Base-by-base conservation (phyloP, 257 asterid species). In the Solanum raphanifolium region DNA sequence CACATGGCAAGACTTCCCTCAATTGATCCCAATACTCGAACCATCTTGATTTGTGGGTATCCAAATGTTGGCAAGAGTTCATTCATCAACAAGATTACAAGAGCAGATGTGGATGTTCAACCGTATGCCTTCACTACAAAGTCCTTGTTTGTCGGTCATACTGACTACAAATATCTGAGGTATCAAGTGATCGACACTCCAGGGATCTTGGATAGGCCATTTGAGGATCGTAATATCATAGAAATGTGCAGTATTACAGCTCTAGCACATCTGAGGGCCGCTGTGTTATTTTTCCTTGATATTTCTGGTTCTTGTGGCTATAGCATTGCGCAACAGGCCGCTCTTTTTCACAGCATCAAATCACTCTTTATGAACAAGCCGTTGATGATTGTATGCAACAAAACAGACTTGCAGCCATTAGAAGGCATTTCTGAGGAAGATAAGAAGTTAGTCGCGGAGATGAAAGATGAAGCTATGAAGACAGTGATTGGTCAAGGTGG, bases 221-320 rank as follows among this genome's bases (percentile, higher is more conserved):
- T 97, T 87, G 99, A 97, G 92, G 99, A 97, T 78, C 95, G 99
- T 27, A 97, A 97, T 90, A 97, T 97, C 89, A 97, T 97, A 68
- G 99, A 97, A 85, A 97, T 97, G 99, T 97, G 99, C 93, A 96
- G 98, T 88, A 96, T 97, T 86, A 95, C 99, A 23, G 99, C 99
- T 81, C 95, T 97, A 86, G 99, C 99, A 39, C 99, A 97, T 89
- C 90, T 97, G 88, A 94, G 99, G 84, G 98, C 99, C 71, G 99
- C 99, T 36, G 98, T 97, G 34, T 71, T 97, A 88, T 97, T 97
- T 88, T 97, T 97, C 90, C 98, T 97, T 7, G 99, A 97, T 71
- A 91, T 97, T 55, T 97, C 99, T 10, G 99, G 99, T 78, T 96
- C 99, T 5, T 97, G 99, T 90, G 99, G 99, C 60, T 97, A 97